Base-by-base conservation (phyloP, 192 early-diverging fungal genomes). In the Mortierella hygrophila region DNA sequence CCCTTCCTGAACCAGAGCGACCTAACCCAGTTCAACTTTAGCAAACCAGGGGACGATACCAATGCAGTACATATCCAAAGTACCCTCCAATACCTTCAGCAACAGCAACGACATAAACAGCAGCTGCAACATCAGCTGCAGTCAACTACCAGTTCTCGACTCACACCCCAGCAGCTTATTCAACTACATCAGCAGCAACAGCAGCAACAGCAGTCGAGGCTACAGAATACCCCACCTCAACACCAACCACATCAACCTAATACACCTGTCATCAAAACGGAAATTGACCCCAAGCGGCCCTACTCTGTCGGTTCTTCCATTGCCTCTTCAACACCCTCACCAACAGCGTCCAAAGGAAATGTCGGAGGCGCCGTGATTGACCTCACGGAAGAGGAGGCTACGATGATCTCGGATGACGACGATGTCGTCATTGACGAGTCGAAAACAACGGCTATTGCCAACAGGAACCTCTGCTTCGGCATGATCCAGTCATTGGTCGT, bases 401-500 rank as follows among this genome's bases (percentile, higher is more conserved):
- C 71, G 7, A 54, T 15, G 0, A 78, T 77, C 5, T 86, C 79
- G 11, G 83, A 85, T 42, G 82, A 81, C 10, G 80, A 88, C 52
- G 88, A 89, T 32, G 80, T 84, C 18, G 68, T 77, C 4, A 85
- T 89, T 76, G 83, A 85, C 60, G 88, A 89, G 37, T 77, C 82
- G 47, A 78, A 72, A 40, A 89, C 82, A 2, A 89, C 84, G 11
- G 77, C 84, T 20, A 71, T 86, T 35, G 79, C 78, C 4, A 86
- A 89, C 37, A 78, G 83, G 78, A 79, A 89, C 63, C 77, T 89
- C 52, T 89, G 88, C 52, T 89, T 84, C 75, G 88, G 88, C 0
- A 85, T 85, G 88, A 89, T 89, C 44, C 63, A 83, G 38, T 79
- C 79, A 6, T 40, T 82, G 29, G 74, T 85, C 20, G 77, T 89